Evolutionary conservation across 257 asterid genomes (phyloP).

Genomic region (Solanum arcanum): DNA sequence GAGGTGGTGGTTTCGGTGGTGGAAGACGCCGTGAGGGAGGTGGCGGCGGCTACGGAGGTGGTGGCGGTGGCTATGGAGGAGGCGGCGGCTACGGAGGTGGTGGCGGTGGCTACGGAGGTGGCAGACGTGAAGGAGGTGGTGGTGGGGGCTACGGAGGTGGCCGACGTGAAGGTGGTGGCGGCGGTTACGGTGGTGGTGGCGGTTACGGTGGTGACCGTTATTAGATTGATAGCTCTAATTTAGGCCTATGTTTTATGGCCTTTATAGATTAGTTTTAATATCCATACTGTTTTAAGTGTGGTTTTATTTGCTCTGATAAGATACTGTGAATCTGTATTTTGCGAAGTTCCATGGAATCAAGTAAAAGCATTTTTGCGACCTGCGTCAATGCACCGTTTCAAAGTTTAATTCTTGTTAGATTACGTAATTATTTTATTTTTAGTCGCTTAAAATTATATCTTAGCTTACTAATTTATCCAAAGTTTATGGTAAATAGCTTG

Average conservation of each 20-base stretch:
- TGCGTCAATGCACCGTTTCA: background rate
- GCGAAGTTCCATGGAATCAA: background rate
- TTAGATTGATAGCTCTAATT: background rate
- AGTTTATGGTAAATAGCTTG: no score
- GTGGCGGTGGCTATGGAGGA: background rate
- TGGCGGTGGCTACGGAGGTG: constrained; percentile 15
- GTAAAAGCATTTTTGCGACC: background rate
- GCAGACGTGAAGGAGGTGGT: constrained; percentile 18
- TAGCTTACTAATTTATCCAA: no score
- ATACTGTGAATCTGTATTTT: background rate
- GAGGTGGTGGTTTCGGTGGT: constrained; percentile 8
- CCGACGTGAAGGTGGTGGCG: constrained; percentile 15
- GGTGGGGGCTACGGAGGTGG: constrained; percentile 20
- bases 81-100: constrained; percentile 16
- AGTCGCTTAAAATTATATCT: no score
- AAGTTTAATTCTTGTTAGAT: no score
- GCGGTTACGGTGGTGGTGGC: constrained; percentile 2
- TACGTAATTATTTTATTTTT: no score
- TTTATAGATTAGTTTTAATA: background rate
- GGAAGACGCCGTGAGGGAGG: constrained; percentile 10
- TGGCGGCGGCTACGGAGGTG: constrained; percentile 9
- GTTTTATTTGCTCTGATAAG: background rate
- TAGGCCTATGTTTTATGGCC: background rate
- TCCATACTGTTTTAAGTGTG: background rate
- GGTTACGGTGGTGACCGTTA: constrained; percentile 5